Base-by-base conservation (phyloP, 139 green algal genomes). In the Astrephomene gubernaculifera region DNA sequence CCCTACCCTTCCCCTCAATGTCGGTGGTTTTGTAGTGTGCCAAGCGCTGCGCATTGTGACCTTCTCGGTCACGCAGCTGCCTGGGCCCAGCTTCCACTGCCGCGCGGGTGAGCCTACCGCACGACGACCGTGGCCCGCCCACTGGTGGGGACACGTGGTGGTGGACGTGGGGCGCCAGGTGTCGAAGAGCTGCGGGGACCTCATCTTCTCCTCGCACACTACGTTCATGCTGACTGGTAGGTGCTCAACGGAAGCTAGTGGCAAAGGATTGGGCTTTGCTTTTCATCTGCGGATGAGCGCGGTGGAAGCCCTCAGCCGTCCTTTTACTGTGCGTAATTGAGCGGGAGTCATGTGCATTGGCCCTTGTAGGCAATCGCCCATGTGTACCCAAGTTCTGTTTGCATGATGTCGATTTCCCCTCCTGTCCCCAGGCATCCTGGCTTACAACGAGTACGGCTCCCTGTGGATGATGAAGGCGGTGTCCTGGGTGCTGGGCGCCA, bases 131-230 rank as follows among this genome's bases (percentile, higher is more conserved):
- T 94, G 92, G 94, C 95, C 95, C 14, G 19, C 80, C 52, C 91
- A 95, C 79, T 97, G 93, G 94, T 94, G 88, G 64, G 92, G 90
- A 0, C 93, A 98, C 76, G 29, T 97, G 0, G 61, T 96, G 4
- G 83, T 97, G 19, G 89, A 97, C 80, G 86, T 97, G 2, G 83
- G 86, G 4, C 83, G 88, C 2, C 90, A 95, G 85, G 88, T 90
- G 38, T 92, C 92, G 7, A 93, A 95, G 82, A 92, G 93, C 39
- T 98, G 96, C 85, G 96, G 96, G 6, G 96, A 98, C 91, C 92
- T 98, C 67, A 97, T 98, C 74, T 98, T 98, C 89, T 96, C 91
- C 2, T 97, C 92, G 0, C 95, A 98, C 89, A 97, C 93, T 22
- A 97, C 92, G 1, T 98, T 98, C 76, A 91, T 92, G 64, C 87